Percentiles rank a stretch among this genome's conserved stretches.
Evolutionary conservation across 208 protist species (phyloP).

Genomic region (Porcisia deanei): DNA sequence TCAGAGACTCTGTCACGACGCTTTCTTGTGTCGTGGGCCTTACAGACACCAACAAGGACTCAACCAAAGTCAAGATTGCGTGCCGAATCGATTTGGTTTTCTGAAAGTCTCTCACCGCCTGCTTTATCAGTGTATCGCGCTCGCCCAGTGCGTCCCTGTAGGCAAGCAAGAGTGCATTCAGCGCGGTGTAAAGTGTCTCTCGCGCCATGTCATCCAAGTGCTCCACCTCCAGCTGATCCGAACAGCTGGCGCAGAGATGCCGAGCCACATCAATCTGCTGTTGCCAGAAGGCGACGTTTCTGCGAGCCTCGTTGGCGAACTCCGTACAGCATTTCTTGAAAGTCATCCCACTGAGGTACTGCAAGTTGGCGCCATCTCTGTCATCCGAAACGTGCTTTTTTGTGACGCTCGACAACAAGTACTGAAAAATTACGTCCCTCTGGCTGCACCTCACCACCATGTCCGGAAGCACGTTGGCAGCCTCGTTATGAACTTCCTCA

Average conservation of each 20-base stretch:
- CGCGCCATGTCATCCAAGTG: slow-evolving; percentile 11
- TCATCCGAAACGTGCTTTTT: slow-evolving; percentile 11
- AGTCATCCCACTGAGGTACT: slow-evolving; percentile 47
- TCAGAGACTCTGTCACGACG: slow-evolving; percentile 16
- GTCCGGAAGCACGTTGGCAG: slow-evolving; percentile 27
- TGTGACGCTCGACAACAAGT: slow-evolving; percentile 32
- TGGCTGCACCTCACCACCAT: slow-evolving; percentile 41
- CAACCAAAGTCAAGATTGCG: slow-evolving; percentile 20
- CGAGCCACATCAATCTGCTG: slow-evolving; percentile 25
- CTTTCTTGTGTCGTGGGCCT: slow-evolving; percentile 18
- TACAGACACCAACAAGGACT: slow-evolving; percentile 22
- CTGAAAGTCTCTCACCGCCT: slow-evolving; percentile 24
- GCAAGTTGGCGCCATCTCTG: slow-evolving; percentile 30
- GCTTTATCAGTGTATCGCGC: slow-evolving; percentile 3
- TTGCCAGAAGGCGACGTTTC: slow-evolving; percentile 49
- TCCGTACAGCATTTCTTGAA: slow-evolving; percentile 44
- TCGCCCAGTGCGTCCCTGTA: slow-evolving; percentile 25
- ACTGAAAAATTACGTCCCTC: slow-evolving; percentile 34
- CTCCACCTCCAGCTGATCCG: slow-evolving; percentile 5
- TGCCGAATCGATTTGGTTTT: slow-evolving; percentile 19
- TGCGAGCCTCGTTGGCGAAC: slow-evolving; percentile 40
- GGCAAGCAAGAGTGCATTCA: slow-evolving; percentile 31
- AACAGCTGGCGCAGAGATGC: slow-evolving; percentile 16
- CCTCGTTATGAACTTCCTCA: slow-evolving; percentile 38
- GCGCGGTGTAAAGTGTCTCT: slow-evolving; percentile 32